These are phyloP conservation scores for Paramarasmius palmivorus DNA, from an alignment of 1,284 basidiomycete species.

Conservation along the genomic window DNA sequence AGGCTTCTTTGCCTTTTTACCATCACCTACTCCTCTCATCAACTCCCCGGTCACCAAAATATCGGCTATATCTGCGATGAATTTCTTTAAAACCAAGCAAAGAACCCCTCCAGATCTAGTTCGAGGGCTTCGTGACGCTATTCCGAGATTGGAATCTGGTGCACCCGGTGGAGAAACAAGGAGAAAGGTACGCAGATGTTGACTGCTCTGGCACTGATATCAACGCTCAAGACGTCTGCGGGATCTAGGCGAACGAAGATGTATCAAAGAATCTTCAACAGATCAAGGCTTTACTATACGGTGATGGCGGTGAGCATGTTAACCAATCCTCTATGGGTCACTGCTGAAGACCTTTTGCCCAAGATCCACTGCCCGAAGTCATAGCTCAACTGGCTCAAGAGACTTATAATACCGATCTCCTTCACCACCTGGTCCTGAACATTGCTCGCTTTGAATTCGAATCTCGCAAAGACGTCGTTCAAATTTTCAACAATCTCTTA, in stretches of 20 bases:
- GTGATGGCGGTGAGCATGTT: constrained; percentile 72
- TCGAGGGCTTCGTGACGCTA: constrained; percentile 74
- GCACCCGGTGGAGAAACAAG: constrained; percentile 75
- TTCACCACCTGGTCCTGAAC: constrained; percentile 80
- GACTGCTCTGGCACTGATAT: neutral
- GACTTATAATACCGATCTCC: constrained; percentile 88
- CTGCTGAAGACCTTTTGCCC: constrained; percentile 3
- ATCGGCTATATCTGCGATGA: constrained; percentile 54
- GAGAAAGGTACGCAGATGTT: constrained; percentile 62
- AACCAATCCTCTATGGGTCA: neutral
- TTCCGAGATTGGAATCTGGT: constrained; percentile 73
- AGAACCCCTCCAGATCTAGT: constrained; percentile 86
- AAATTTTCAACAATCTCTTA: constrained; percentile 96
- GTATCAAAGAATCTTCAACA: constrained; percentile 87
- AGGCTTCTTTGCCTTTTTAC: neutral
- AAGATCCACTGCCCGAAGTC: constrained; percentile 83
- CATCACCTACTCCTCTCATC: neutral
- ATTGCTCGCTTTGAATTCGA: constrained; percentile 95
- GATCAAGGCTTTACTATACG: constrained; percentile 85
- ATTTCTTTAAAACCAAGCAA: constrained; percentile 92
- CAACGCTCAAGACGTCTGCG: neutral
- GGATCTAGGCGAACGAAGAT: constrained; percentile 79
- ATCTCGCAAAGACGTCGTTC: constrained; percentile 93
- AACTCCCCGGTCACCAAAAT: neutral
- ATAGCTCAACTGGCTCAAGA: constrained; percentile 95